A percentile compares a stretch with the other conserved stretches of the same genome.
Evolutionary conservation across 768 basidiomycete species (phyloP).

Genomic region (Fomitopsis serialis): DNA sequence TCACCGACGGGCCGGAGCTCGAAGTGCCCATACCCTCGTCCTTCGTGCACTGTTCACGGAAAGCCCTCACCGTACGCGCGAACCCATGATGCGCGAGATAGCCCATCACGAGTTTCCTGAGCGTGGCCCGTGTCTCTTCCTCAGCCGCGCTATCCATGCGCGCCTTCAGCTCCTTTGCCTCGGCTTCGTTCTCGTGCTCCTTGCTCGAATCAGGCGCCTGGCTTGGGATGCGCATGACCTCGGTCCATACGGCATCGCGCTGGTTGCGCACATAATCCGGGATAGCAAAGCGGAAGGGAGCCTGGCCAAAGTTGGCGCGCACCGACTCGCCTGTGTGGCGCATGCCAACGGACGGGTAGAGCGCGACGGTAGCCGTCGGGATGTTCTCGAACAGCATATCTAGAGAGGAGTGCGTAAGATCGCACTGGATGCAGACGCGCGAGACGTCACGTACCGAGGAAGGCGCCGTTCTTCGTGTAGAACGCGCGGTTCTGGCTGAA

Average conservation of each 20-base stretch:
- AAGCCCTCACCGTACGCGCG: conserved; percentile 60
- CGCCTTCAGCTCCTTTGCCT: neutral
- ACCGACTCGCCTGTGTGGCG: conserved; percentile 75
- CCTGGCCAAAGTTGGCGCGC: conserved; percentile 84
- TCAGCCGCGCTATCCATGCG: conserved; percentile 5
- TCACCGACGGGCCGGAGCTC: neutral
- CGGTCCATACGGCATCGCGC: conserved; percentile 60
- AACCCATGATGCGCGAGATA: conserved; percentile 88
- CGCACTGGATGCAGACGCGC: conserved; percentile 6
- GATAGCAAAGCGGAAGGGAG: conserved; percentile 86
- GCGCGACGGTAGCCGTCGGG: conserved; percentile 29
- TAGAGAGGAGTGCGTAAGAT: conserved; percentile 20
- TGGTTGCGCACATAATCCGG: conserved; percentile 77
- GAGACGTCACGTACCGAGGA: conserved; percentile 46
- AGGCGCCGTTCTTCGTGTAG: conserved; percentile 83
- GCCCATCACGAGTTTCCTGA: conserved; percentile 69
- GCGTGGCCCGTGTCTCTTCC: conserved; percentile 46
- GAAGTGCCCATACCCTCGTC: conserved; percentile 1
- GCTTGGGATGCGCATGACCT: conserved; percentile 30
- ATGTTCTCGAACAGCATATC: conserved; percentile 66
- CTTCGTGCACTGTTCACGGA: conserved; percentile 46
- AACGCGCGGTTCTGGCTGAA: conserved; percentile 77
- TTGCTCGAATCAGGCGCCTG: neutral
- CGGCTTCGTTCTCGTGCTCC: conserved; percentile 5
- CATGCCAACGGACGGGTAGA: conserved; percentile 88